These are phyloP conservation scores for Fusarium fujikuroi DNA, from an alignment of 2,329 filamentous ascomycete genomes.

Conservation along the genomic window DNA sequence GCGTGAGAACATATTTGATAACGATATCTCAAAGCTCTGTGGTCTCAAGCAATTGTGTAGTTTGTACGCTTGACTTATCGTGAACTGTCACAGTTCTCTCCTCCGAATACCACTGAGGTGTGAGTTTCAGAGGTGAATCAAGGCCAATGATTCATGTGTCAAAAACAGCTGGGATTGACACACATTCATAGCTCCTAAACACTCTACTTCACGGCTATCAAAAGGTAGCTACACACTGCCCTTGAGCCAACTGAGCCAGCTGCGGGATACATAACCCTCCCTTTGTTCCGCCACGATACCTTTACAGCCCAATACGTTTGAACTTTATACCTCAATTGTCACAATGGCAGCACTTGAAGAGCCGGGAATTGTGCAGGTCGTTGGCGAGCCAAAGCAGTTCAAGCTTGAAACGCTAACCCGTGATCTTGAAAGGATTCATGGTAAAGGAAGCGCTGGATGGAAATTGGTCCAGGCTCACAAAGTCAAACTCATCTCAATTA, in stretches of 20 bases:
- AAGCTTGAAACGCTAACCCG: rapidly evolving
- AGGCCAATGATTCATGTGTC: rapidly evolving
- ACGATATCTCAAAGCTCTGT: rapidly evolving
- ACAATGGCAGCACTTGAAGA: not conserved
- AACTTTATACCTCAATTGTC: rapidly evolving
- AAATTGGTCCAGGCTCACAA: not conserved
- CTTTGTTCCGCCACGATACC: too few relatives aligned
- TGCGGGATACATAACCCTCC: rapidly evolving
- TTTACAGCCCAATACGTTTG: rapidly evolving
- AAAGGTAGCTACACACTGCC: rapidly evolving
- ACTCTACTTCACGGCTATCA: rapidly evolving
- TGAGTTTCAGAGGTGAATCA: not conserved
- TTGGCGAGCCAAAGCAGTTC: not conserved
- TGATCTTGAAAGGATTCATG: not conserved
- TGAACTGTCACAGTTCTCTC: too few relatives aligned
- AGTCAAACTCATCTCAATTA: not conserved
- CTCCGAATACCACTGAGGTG: too few relatives aligned
- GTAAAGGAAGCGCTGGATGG: not conserved
- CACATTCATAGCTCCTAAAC: rapidly evolving
- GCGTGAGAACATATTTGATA: rapidly evolving
- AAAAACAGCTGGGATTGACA: rapidly evolving
- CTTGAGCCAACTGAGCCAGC: rapidly evolving
- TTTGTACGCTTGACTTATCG: not conserved
- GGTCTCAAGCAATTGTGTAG: too few relatives aligned
- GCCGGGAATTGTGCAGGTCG: not conserved